These are phyloP conservation scores for Microbotryomycetes sp. DNA, from an alignment of 1,284 basidiomycete genomes.

Conservation along the genomic window DNA sequence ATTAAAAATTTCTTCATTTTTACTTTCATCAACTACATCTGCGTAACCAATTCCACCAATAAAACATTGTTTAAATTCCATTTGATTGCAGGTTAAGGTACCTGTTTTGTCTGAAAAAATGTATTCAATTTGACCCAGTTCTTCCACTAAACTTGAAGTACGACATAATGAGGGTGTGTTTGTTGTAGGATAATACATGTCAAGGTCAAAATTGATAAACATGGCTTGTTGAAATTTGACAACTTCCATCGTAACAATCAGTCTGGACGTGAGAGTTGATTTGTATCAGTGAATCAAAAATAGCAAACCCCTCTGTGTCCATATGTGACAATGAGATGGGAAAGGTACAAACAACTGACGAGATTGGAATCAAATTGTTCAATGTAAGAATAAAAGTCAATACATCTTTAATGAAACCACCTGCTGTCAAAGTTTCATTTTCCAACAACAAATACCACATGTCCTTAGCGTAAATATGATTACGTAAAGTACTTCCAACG, in stretches of 20 bases:
- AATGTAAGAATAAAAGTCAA: conserved; percentile 98
- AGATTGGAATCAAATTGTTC: conserved; percentile 99
- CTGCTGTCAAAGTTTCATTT: conserved; percentile 49
- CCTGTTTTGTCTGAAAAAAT: conserved; percentile 99
- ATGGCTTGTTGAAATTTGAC: conserved; percentile 98
- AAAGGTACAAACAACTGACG: conserved; percentile 43
- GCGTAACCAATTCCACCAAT: conserved; percentile 86
- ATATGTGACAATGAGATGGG: neutral
- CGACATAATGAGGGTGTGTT: conserved; percentile 95
- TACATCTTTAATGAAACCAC: conserved; percentile 64
- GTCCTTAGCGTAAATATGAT: conserved; percentile 38
- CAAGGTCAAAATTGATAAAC: conserved; percentile 84
- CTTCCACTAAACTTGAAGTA: conserved; percentile 94
- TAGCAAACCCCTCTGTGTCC: neutral
- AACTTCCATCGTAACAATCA: conserved; percentile 99
- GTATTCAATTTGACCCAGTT: conserved; percentile 97
- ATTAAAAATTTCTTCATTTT: conserved; percentile 52
- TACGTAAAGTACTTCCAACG: conserved; percentile 80
- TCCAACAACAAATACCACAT: conserved; percentile 48
- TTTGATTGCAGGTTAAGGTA: conserved; percentile 90
- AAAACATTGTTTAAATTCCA: conserved; percentile 92
- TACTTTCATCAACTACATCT: conserved; percentile 76
- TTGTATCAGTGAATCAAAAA: neutral
- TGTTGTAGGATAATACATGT: conserved; percentile 77
- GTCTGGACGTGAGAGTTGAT: conserved; percentile 39